Evolutionary conservation across 2,329 filamentous ascomycete genomes (phyloP).

Genomic region (Helicocarpus griseus): DNA sequence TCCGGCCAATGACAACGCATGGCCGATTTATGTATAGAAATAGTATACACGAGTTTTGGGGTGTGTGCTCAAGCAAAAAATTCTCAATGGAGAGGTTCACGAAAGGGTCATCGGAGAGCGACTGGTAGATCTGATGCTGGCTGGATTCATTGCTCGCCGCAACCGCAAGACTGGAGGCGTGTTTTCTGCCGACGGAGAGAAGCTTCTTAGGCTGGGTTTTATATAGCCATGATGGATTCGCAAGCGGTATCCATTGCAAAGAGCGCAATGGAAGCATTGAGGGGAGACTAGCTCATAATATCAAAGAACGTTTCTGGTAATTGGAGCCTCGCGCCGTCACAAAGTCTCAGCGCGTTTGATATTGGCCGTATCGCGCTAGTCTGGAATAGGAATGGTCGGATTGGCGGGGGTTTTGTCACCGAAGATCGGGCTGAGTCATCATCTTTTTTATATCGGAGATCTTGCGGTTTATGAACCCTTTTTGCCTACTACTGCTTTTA

Average conservation of each 20-base stretch:
- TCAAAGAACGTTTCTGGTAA: not conserved
- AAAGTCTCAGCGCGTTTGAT: not conserved
- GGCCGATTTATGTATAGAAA: conserved; percentile 84
- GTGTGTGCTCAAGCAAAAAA: conserved; percentile 66
- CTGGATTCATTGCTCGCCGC: conserved; percentile 26
- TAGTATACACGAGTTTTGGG: conserved; percentile 63
- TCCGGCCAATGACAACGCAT: conserved; percentile 83
- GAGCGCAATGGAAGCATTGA: conserved; percentile 12
- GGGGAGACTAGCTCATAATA: conserved; percentile 1
- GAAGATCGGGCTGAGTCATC: conserved; percentile 6
- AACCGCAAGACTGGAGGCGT: conserved; percentile 23
- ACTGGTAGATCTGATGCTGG: conserved; percentile 58
- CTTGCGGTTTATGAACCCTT: not conserved
- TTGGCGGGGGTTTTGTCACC: not conserved
- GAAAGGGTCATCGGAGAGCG: conserved; percentile 62
- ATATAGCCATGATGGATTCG: conserved; percentile 7
- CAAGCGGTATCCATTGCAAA: conserved; percentile 6
- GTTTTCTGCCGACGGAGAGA: conserved; percentile 16
- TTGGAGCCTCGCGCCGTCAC: not conserved
- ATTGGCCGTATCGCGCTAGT: not conserved
- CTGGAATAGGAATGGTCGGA: not conserved
- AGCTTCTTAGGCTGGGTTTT: not conserved
- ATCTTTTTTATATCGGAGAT: not conserved
- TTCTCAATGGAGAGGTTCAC: conserved; percentile 93
- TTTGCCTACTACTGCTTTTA: not conserved